Evolutionary conservation across 495 filamentous ascomycete species (phyloP), one percentile per base, ranked within the genome.

Genomic region (Entonaema liquescens): DNA sequence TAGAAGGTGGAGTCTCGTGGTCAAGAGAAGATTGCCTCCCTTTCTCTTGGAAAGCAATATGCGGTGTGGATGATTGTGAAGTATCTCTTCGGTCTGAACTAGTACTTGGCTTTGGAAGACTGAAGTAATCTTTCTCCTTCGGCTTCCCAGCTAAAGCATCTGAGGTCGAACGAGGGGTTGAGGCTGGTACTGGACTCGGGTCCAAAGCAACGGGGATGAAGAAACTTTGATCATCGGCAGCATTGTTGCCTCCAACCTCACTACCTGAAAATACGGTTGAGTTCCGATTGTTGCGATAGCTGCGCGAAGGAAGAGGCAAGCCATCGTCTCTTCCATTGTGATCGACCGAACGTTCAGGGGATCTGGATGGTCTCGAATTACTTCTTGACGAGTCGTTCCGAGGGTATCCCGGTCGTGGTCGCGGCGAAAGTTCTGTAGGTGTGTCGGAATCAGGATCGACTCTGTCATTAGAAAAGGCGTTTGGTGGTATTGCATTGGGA

Each of bases 131-230:
- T 59, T 77, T 83, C 42, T 83, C 83, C 71, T 80, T 83, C 66
- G 62, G 77, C 69, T 79, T 83, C 73, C 79, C 83, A n/a, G 60
- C 53, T 17, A 76, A 77, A 31, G 73, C 74, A 42, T 88, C 81
- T 0, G 87, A 85, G 6, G 81, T 79, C n/a, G 88, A 89, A 40
- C 86, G 83, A n/a, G 88, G 84, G 11, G 87, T 84, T 33, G 88
- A 82, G 29, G 88, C 84, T 12, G 88, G 86, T 19, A 87, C 88
- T 31, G 91, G 88, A 31, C 89, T 93, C 9, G 93, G 91, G 72
- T 99, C 95, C 49, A 97, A 87, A 28, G 93, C 93, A 71, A 99
- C 89, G 5, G 95, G 94, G 58, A 99, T 95, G 58, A 96, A 91
- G 66, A 96, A 92, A 67, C 91, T 89, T 63, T 93, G 92, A 2